These are phyloP conservation scores for Malassezia caprae DNA, from an alignment of 1,284 basidiomycete species.

Conservation along the genomic window DNA sequence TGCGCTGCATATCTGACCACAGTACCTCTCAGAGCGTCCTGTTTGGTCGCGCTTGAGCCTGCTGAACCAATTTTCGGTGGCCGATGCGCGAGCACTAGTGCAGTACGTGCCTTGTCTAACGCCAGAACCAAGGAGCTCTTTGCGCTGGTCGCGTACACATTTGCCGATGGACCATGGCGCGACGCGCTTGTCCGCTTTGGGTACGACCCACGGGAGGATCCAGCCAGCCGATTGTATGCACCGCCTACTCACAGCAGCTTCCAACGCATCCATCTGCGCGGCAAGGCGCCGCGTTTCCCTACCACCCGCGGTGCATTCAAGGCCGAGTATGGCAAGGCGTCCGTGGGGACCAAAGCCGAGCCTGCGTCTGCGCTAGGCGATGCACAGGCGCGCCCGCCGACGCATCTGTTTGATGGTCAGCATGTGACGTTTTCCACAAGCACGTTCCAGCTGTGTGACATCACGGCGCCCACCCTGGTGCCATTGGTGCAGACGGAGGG, in stretches of 20 bases:
- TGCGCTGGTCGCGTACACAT: slow-evolving; percentile 60
- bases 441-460: slow-evolving; percentile 85
- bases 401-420: slow-evolving; percentile 80
- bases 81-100: slow-evolving; percentile 60
- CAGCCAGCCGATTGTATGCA: slow-evolving; percentile 57
- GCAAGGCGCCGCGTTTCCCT: slow-evolving; percentile 8
- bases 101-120: slow-evolving; percentile 35
- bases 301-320: slow-evolving; percentile 6
- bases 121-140: slow-evolving; percentile 51
- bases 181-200: slow-evolving; percentile 76
- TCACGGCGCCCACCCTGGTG: slow-evolving; percentile 61
- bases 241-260: background rate
- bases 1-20: slow-evolving; percentile 1
- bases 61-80: slow-evolving; percentile 66
- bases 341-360: background rate
- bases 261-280: slow-evolving; percentile 27
- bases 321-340: slow-evolving; percentile 8
- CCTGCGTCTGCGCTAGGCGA: background rate
- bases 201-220: slow-evolving; percentile 73
- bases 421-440: slow-evolving; percentile 66
- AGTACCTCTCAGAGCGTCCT: slow-evolving; percentile 58
- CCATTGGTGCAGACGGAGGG: slow-evolving; percentile 23
- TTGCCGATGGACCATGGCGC: slow-evolving; percentile 85
- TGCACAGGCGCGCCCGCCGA: slow-evolving; percentile 45
- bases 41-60: slow-evolving; percentile 78